Evolutionary conservation across 2,329 filamentous ascomycete genomes (phyloP).

Genomic region (Penicillium expansum): DNA sequence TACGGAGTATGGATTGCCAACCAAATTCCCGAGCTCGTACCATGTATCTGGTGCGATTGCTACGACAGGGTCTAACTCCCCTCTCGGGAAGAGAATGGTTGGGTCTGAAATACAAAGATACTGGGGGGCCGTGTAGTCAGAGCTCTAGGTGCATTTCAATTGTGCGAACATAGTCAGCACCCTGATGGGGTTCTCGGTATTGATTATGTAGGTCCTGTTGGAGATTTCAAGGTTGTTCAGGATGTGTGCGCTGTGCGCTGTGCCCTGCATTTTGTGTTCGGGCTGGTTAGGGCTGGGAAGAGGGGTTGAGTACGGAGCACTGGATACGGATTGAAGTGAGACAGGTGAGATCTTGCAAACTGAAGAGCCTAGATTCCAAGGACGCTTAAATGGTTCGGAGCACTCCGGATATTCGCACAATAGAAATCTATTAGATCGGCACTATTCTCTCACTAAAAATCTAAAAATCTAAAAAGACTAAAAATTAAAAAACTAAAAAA

Average conservation of each 20-base stretch:
- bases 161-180: background rate
- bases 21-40: constrained; percentile 5
- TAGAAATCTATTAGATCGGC: background rate
- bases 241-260: background rate
- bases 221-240: background rate
- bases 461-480: background rate
- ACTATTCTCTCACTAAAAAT: constrained; percentile 7
- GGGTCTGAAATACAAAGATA: constrained; percentile 6
- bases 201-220: background rate
- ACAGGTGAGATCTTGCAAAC: background rate
- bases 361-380: background rate
- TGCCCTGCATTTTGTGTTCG: constrained; percentile 1
- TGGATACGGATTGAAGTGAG: background rate
- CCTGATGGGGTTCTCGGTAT: constrained; percentile 1
- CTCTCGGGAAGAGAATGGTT: background rate
- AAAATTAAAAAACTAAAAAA: background rate
- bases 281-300: background rate
- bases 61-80: background rate
- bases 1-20: constrained; percentile 3
- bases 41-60: background rate
- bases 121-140: background rate
- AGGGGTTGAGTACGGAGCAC: background rate
- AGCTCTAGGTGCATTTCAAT: background rate
- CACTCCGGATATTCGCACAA: background rate
- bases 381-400: background rate